Evolutionary conservation across 768 basidiomycete genomes (phyloP).

Genomic region (Postia placenta): DNA sequence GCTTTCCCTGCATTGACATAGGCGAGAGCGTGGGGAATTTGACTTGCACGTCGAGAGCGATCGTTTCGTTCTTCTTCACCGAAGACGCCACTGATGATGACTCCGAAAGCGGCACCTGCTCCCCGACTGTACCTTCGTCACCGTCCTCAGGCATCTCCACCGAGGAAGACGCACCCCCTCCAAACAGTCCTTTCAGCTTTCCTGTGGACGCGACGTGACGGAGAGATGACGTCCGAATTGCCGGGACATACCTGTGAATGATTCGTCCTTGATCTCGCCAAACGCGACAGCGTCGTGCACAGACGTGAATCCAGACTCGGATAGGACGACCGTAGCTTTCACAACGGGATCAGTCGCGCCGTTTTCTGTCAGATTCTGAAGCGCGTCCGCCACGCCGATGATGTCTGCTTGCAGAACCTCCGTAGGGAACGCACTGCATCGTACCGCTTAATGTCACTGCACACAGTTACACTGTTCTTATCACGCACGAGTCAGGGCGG

Average conservation of each 20-base stretch:
- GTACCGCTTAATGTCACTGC: too few species aligned
- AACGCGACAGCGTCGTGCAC: conserved; percentile 74
- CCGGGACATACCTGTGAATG: conserved; percentile 51
- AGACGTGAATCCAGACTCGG: conserved; percentile 82
- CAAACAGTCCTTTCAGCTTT: conserved; percentile 86
- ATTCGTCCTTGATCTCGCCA: conserved; percentile 80
- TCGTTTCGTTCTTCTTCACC: conserved; percentile 41
- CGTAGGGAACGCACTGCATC: conserved; percentile 62
- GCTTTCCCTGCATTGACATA: conserved; percentile 75
- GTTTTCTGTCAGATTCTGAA: conserved; percentile 77
- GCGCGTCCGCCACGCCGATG: conserved; percentile 64
- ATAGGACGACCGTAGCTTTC: conserved; percentile 77
- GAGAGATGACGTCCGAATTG: not conserved
- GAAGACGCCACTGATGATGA: conserved; percentile 28
- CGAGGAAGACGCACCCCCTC: conserved; percentile 43
- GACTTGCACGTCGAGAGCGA: conserved; percentile 58
- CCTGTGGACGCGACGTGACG: conserved; percentile 35
- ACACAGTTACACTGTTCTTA: too few species aligned
- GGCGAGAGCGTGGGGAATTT: conserved; percentile 65
- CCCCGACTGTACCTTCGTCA: conserved; percentile 27
- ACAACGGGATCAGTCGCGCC: conserved; percentile 80
- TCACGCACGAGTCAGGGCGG: conserved; percentile 55
- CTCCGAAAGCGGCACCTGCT: conserved; percentile 15
- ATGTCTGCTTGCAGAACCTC: conserved; percentile 72
- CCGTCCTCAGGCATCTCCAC: conserved; percentile 27